These are phyloP conservation scores for Fusarium cyanostomum DNA, from an alignment of 2,329 filamentous ascomycete genomes.

Conservation along the genomic window DNA sequence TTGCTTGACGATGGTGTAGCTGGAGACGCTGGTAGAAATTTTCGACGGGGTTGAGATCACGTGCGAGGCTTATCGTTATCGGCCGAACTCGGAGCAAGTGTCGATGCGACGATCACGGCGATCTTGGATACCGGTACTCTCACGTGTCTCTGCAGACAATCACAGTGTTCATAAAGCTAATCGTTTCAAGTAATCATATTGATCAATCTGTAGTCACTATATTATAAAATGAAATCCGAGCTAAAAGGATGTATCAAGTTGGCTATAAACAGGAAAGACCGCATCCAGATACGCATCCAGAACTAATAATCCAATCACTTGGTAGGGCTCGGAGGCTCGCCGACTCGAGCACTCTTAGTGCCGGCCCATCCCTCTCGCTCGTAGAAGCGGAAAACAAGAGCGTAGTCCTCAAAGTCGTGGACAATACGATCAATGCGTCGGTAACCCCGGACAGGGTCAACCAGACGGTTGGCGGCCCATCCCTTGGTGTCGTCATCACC, in stretches of 20 bases:
- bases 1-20: constrained; percentile 12
- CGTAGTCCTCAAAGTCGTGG: constrained; percentile 96
- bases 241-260: constrained; percentile 9
- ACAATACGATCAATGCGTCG: constrained; percentile 92
- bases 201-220: background rate
- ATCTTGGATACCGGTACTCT: too few relatives aligned
- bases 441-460: constrained; percentile 87
- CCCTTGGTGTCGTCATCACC: constrained; percentile 52
- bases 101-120: too few relatives aligned
- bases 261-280: constrained; percentile 4
- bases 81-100: background rate
- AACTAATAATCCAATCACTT: constrained; percentile 35
- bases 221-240: background rate
- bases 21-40: constrained; percentile 28
- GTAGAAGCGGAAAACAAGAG: constrained; percentile 96
- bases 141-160: too few relatives aligned
- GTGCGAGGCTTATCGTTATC: constrained; percentile 38
- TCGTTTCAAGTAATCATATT: background rate
- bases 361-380: constrained; percentile 83
- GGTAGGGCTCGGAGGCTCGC: constrained; percentile 53
- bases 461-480: constrained; percentile 59
- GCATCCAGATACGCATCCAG: background rate
- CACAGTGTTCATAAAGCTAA: too few relatives aligned
- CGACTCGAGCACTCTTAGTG: constrained; percentile 62
- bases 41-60: constrained; percentile 32